Evolutionary conservation across 768 basidiomycete genomes (phyloP).

Genomic region (Filobasidium floriforme): DNA sequence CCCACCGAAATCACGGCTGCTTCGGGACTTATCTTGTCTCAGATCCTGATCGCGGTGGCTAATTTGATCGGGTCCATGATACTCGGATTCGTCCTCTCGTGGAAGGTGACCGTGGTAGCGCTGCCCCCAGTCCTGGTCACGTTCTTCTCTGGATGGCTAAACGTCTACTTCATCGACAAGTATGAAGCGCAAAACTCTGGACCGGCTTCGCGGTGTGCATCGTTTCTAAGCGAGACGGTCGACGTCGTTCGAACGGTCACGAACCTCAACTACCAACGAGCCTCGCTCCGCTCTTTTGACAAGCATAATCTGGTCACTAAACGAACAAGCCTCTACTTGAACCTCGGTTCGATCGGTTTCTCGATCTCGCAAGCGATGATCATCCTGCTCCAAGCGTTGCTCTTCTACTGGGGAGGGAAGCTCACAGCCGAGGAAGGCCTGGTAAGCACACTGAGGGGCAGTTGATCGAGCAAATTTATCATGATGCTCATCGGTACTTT

Average conservation of each 20-base stretch:
- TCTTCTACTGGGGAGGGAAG: slow-evolving; percentile 33
- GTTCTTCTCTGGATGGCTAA: slow-evolving; percentile 17
- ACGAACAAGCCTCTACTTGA: slow-evolving; percentile 19
- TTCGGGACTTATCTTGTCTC: slow-evolving; percentile 34
- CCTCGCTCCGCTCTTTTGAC: slow-evolving; percentile 28
- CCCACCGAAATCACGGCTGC: slow-evolving; percentile 33
- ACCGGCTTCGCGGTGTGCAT: slow-evolving; percentile 25
- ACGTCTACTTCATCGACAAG: slow-evolving; percentile 25
- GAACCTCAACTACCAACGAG: slow-evolving; percentile 30
- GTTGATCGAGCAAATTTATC: too few relatives aligned
- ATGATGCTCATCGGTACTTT: neutral
- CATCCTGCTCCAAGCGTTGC: slow-evolving; percentile 29
- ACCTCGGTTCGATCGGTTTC: slow-evolving; percentile 19
- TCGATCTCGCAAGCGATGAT: slow-evolving; percentile 27
- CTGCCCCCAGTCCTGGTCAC: slow-evolving; percentile 26
- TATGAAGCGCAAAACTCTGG: slow-evolving; percentile 28
- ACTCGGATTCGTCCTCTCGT: slow-evolving; percentile 33
- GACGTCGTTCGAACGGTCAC: slow-evolving; percentile 31
- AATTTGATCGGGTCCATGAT: slow-evolving; percentile 32
- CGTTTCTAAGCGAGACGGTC: slow-evolving; percentile 30
- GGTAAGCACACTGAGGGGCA: slow-evolving; percentile 21
- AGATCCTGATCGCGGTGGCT: slow-evolving; percentile 27
- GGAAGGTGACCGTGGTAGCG: slow-evolving; percentile 35
- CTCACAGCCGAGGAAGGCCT: slow-evolving; percentile 21
- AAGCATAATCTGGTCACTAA: slow-evolving; percentile 13